Conservation (phyloP, 768 basidiomycete genomes). For the Chalciporus sphaerocephalus region DNA sequence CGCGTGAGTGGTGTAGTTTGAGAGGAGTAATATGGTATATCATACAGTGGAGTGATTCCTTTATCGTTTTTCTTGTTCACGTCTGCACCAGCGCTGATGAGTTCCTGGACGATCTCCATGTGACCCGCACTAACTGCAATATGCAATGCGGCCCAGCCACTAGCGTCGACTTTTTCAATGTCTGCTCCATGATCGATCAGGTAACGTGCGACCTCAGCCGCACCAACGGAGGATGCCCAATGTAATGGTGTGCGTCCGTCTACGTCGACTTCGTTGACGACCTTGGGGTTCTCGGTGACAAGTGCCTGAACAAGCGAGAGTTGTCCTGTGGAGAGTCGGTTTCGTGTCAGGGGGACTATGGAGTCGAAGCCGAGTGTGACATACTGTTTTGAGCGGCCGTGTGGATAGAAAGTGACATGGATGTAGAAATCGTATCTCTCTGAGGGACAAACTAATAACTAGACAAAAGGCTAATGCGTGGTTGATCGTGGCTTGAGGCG, state of each 20-base stretch:
- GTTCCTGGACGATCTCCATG: slow-evolving; percentile 66
- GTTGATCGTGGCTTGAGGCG: too few species aligned
- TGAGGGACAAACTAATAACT: neutral
- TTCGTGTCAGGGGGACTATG: neutral
- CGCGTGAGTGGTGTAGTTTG: slow-evolving; percentile 1
- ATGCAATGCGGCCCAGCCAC: slow-evolving; percentile 77
- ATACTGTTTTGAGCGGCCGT: slow-evolving; percentile 67
- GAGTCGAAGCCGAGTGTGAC: slow-evolving; percentile 7
- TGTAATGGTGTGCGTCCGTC: slow-evolving; percentile 81
- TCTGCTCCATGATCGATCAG: slow-evolving; percentile 69
- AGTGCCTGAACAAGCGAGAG: slow-evolving; percentile 64
- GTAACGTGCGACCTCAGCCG: slow-evolving; percentile 60
- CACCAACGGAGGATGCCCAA: slow-evolving; percentile 77
- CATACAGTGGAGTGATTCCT: slow-evolving; percentile 80
- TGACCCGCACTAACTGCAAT: slow-evolving; percentile 88
- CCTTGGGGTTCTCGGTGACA: slow-evolving; percentile 54
- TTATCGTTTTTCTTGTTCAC: slow-evolving; percentile 77
- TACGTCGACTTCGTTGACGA: slow-evolving; percentile 58
- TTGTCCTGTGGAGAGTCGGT: slow-evolving; percentile 49
- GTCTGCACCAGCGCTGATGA: slow-evolving; percentile 80
- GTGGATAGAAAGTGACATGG: slow-evolving; percentile 52
- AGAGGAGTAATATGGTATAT: neutral
- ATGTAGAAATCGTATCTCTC: neutral
- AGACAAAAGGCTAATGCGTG: neutral
- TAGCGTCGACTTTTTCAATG: slow-evolving; percentile 56